Evolutionary conservation across 306 rosid genomes (phyloP).

Genomic region (Elaeagnus macrophylla): DNA sequence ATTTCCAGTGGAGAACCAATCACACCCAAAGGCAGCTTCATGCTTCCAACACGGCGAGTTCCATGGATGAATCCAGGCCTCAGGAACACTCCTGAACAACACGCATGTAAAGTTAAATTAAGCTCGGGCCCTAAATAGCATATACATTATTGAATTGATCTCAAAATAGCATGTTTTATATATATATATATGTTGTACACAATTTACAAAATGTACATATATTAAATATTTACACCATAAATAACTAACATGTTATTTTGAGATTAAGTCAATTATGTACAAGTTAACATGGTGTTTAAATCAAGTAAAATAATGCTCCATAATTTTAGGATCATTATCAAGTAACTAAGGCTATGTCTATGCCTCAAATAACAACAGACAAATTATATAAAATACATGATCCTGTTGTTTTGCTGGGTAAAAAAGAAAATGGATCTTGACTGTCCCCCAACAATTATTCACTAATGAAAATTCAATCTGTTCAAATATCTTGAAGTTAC

Average conservation of each 20-base stretch:
- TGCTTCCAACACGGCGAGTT: slow-evolving; percentile 73
- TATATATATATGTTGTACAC: no score
- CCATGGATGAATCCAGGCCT: slow-evolving; percentile 96
- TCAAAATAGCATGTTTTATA: no score
- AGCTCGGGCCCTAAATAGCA: no score
- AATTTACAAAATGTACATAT: no score
- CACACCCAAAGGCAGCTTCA: slow-evolving; percentile 72
- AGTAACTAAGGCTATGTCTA: not conserved
- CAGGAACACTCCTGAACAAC: slow-evolving; percentile 75
- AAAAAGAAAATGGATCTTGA: not conserved
- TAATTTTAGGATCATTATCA: not conserved
- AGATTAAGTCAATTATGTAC: no score
- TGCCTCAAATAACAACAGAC: not conserved
- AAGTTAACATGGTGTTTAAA: no score
- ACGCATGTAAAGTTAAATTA: slow-evolving; percentile 3
- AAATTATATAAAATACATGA: not conserved
- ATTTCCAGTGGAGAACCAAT: slow-evolving; percentile 82
- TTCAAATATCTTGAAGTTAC: not conserved
- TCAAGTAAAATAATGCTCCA: not conserved
- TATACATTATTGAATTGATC: no score
- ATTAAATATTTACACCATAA: no score
- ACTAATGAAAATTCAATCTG: not conserved
- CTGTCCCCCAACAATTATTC: not conserved
- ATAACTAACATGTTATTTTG: not conserved
- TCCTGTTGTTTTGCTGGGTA: not conserved